These are phyloP conservation scores for Aleurites moluccanus DNA, from an alignment of 441 rosid species.

Conservation along the genomic window DNA sequence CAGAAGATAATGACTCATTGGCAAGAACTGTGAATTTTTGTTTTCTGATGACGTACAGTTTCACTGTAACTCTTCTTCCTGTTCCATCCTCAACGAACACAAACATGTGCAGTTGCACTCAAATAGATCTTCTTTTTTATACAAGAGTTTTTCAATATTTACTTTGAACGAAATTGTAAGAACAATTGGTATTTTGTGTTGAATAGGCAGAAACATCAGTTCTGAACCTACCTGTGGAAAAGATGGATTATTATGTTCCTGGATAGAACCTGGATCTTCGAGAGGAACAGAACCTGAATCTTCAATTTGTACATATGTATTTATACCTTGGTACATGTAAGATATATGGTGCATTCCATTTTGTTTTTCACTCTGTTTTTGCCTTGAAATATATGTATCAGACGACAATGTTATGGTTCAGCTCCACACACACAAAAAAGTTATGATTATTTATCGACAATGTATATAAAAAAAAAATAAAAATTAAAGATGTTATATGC, in stretches of 20 bases:
- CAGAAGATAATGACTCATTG: not conserved
- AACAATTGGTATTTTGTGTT: not conserved
- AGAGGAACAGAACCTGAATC: no score
- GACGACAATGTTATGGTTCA: not conserved
- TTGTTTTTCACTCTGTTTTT: not conserved
- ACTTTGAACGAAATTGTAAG: not conserved
- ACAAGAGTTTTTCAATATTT: not conserved
- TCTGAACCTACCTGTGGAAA: slow-evolving; percentile 82
- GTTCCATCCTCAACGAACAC: not conserved
- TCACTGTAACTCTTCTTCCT: not conserved
- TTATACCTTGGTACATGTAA: not conserved
- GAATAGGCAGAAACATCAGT: slow-evolving; percentile 72
- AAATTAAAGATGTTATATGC: no score
- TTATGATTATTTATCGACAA: no score
- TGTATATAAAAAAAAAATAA: no score
- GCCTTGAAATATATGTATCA: not conserved
- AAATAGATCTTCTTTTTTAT: not conserved
- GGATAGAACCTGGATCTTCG: slow-evolving; percentile 42
- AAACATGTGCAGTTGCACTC: not conserved
- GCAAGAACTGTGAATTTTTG: not conserved
- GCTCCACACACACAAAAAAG: no score
- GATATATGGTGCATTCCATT: not conserved
- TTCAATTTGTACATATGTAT: slow-evolving; percentile 17
- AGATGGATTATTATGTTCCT: slow-evolving; percentile 90
- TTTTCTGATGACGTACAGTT: not conserved